Conservation (phyloP, 75 land plant genomes). For the Ceratopteris richardii region DNA sequence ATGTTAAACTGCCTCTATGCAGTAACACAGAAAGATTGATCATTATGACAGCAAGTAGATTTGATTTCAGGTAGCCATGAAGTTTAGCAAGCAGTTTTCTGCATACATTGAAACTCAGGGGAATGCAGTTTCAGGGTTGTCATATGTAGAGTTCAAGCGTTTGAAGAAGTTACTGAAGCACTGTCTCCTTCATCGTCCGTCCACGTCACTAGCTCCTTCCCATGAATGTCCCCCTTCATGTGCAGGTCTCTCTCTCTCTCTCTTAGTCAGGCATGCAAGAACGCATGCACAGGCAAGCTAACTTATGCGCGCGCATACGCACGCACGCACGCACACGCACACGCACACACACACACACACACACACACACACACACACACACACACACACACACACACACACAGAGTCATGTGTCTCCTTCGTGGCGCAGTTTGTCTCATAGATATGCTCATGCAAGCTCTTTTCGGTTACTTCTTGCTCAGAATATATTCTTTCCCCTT, state of each 20-base stretch:
- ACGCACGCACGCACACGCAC: background rate
- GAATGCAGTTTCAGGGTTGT: slow-evolving; percentile 28
- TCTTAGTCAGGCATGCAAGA: background rate
- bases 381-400: too few species aligned
- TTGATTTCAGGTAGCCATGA: slow-evolving; percentile 25
- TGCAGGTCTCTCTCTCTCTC: background rate
- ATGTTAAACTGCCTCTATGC: too few species aligned
- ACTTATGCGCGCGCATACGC: background rate
- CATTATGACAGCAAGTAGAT: too few species aligned
- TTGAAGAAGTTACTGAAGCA: slow-evolving; percentile 68
- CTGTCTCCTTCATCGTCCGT: slow-evolving; percentile 24
- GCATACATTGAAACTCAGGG: slow-evolving; percentile 46
- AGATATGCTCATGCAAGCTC: background rate
- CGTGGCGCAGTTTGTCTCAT: too few species aligned
- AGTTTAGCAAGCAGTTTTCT: slow-evolving; percentile 57
- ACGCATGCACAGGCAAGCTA: background rate
- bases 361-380: background rate
- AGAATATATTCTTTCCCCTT: too few species aligned
- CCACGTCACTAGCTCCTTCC: slow-evolving; percentile 5
- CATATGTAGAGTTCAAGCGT: slow-evolving; percentile 71
- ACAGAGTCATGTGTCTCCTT: too few species aligned
- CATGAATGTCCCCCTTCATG: slow-evolving; percentile 1
- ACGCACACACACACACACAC: background rate
- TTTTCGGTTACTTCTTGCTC: background rate
- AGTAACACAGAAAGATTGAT: too few species aligned